These are phyloP conservation scores for Trifolium subterraneum DNA, from an alignment of 306 rosid genomes.

Conservation along the genomic window DNA sequence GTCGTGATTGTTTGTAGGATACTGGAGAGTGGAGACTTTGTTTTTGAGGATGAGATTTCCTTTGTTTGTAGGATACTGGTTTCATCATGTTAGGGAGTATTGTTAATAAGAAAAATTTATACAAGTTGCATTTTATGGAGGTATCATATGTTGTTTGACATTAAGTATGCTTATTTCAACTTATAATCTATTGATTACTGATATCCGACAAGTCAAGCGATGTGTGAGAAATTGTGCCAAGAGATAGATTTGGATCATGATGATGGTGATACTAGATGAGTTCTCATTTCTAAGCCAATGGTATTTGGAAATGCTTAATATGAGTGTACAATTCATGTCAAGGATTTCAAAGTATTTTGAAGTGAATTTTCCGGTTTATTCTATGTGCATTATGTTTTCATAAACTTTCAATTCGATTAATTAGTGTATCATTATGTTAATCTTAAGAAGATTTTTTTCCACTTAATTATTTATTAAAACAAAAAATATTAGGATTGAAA, in stretches of 20 bases:
- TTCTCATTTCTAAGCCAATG: conserved; percentile 24
- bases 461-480: no score
- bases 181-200: conserved; percentile 64
- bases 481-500: no score
- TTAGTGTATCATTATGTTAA: no score
- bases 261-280: conserved; percentile 22
- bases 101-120: conserved; percentile 37
- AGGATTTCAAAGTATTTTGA: no score
- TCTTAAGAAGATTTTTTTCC: no score
- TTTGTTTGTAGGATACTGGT: conserved; percentile 33
- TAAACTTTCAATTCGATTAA: no score
- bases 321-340: no score
- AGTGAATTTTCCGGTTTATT: no score
- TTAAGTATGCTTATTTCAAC: conserved; percentile 82
- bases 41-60: no score
- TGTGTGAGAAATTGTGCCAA: conserved; percentile 29
- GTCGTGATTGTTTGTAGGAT: no score
- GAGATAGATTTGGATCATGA: conserved; percentile 46
- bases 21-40: no score
- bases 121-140: conserved; percentile 51
- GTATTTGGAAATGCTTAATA: conserved; percentile 39
- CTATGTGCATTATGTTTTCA: no score
- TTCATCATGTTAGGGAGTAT: conserved; percentile 70
- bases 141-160: conserved; percentile 88
- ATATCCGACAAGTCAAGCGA: background rate